phyloP scores from a whole-genome alignment of 2,329 filamentous ascomycete genomes.

The Hymenoscyphus fraxineus region DNA sequence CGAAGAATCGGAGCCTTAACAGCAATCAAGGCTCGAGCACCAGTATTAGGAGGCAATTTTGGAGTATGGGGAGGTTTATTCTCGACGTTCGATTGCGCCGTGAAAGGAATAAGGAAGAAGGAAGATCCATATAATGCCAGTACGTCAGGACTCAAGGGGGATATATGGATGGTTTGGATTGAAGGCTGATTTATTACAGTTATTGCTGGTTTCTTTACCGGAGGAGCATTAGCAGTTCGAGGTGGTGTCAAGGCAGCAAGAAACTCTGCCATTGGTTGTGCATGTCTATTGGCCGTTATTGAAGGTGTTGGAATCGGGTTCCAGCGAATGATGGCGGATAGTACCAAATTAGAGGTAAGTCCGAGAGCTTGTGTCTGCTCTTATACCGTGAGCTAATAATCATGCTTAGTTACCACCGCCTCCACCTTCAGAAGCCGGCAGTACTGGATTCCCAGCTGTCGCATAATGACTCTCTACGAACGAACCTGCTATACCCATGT shows the following conservation, averaged over 20 bases:
- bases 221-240: conserved; percentile 84
- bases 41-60: conserved; percentile 95
- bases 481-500: conserved; percentile 17
- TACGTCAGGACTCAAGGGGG: conserved; percentile 35
- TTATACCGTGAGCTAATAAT: conserved; percentile 9
- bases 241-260: conserved; percentile 88
- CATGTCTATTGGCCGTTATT: conserved; percentile 89
- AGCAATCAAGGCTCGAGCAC: conserved; percentile 94
- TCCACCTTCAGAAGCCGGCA: conserved; percentile 30
- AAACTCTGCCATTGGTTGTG: conserved; percentile 95
- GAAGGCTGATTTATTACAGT: conserved; percentile 42
- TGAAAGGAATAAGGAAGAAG: conserved; percentile 92
- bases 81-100: conserved; percentile 92
- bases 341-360: conserved; percentile 74
- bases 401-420: conserved; percentile 29
- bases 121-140: conserved; percentile 97
- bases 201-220: conserved; percentile 94
- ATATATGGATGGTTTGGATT: too few relatives aligned
- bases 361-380: not conserved
- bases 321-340: conserved; percentile 88
- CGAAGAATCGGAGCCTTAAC: conserved; percentile 92
- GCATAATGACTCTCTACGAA: conserved; percentile 21
- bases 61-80: conserved; percentile 97
- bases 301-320: conserved; percentile 97
- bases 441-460: conserved; percentile 32